phyloP scores from a whole-genome alignment of 306 rosid genomes.

The Oemleria cerasiformis region DNA sequence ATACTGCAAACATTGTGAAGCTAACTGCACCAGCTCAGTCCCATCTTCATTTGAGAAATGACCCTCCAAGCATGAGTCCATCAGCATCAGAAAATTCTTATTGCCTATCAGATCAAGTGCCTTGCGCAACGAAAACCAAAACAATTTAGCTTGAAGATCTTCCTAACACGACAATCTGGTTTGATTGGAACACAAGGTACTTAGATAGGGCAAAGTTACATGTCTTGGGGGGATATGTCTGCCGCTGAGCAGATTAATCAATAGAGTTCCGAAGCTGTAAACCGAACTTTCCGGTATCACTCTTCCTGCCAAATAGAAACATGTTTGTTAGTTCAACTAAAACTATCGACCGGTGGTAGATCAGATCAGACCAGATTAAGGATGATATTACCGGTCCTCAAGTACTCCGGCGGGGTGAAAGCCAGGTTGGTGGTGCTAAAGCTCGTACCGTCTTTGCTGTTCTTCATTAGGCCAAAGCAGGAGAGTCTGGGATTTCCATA shows the following conservation, averaged over 20 bases:
- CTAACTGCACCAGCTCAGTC: slow-evolving; percentile 70
- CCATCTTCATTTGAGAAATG: slow-evolving; percentile 87
- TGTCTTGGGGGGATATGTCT: slow-evolving; percentile 86
- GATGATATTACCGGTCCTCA: slow-evolving; percentile 61
- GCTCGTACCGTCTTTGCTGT: slow-evolving; percentile 87
- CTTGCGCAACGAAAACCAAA: slow-evolving; percentile 36
- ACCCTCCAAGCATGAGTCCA: slow-evolving; percentile 85
- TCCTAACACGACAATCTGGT: neutral
- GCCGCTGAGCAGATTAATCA: slow-evolving; percentile 84
- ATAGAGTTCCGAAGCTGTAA: slow-evolving; percentile 77
- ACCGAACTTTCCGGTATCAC: slow-evolving; percentile 69
- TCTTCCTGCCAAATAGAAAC: slow-evolving; percentile 56
- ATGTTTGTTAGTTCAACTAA: neutral
- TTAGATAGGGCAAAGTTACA: slow-evolving; percentile 33
- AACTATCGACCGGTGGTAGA: too few species aligned
- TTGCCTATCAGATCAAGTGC: slow-evolving; percentile 82
- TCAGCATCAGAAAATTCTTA: slow-evolving; percentile 61
- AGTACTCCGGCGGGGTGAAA: slow-evolving; percentile 89
- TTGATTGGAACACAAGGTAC: slow-evolving; percentile 6
- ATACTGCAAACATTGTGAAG: slow-evolving; percentile 80
- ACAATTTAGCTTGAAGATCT: slow-evolving; percentile 9
- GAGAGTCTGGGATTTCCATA: slow-evolving; percentile 87
- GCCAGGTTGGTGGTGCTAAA: slow-evolving; percentile 84
- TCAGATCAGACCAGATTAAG: too few species aligned
- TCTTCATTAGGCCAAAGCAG: slow-evolving; percentile 95